A percentile compares a stretch with the other conserved stretches of the same genome.
These are phyloP conservation scores for Lentinus brumalis DNA, from an alignment of 768 basidiomycete species.

Conservation along the genomic window DNA sequence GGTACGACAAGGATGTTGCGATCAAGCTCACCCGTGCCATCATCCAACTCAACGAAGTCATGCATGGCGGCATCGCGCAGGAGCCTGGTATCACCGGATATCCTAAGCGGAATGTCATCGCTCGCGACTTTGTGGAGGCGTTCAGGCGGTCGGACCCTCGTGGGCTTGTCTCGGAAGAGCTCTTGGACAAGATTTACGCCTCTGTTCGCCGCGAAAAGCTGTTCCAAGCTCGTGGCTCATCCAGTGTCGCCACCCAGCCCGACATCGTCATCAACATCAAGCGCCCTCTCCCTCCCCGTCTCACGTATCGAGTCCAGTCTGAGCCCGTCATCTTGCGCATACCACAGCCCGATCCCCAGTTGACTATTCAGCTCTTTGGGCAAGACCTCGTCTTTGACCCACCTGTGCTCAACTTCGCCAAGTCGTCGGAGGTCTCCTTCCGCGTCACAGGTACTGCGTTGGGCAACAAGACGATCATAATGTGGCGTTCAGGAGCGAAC, in stretches of 20 bases:
- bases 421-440: slow-evolving; percentile 83
- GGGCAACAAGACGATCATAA: slow-evolving; percentile 79
- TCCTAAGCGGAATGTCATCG: slow-evolving; percentile 60
- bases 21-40: slow-evolving; percentile 77
- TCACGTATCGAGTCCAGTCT: slow-evolving; percentile 88
- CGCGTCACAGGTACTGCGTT: slow-evolving; percentile 85
- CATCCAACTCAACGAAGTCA: slow-evolving; percentile 84
- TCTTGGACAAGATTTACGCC: slow-evolving; percentile 75
- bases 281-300: slow-evolving; percentile 69
- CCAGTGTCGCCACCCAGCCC: slow-evolving; percentile 31
- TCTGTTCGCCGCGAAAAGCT: slow-evolving; percentile 75
- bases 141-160: slow-evolving; percentile 80
- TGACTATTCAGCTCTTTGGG: slow-evolving; percentile 83
- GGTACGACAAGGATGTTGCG: slow-evolving; percentile 83
- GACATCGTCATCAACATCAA: slow-evolving; percentile 70
- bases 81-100: slow-evolving; percentile 58
- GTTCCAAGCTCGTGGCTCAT: slow-evolving; percentile 62
- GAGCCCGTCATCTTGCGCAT: slow-evolving; percentile 87
- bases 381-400: slow-evolving; percentile 91
- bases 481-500: slow-evolving; percentile 82
- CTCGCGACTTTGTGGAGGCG: slow-evolving; percentile 80
- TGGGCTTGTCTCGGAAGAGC: slow-evolving; percentile 69
- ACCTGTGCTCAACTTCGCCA: slow-evolving; percentile 74
- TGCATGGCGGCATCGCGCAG: slow-evolving; percentile 74
- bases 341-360: slow-evolving; percentile 79